These are phyloP conservation scores for Stemphylium lycopersici DNA, from an alignment of 2,329 filamentous ascomycete species.

Conservation along the genomic window DNA sequence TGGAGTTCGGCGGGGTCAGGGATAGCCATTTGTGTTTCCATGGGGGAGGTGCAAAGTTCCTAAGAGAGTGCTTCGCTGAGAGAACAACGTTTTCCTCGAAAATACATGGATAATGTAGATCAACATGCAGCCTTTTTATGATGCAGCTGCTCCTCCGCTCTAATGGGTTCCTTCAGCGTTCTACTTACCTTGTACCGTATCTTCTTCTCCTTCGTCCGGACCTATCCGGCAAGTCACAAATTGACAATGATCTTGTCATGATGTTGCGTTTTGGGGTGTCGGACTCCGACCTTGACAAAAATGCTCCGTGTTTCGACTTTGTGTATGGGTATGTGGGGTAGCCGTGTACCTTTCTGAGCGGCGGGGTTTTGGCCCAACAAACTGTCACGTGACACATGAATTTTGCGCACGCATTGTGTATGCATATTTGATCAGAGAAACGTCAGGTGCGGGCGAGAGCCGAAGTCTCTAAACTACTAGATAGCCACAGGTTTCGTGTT, in stretches of 20 bases:
- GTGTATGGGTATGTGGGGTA: not conserved
- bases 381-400: not conserved
- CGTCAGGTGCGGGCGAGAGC: no score
- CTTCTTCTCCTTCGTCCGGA: not conserved
- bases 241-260: not conserved
- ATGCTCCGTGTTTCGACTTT: conserved; percentile 1
- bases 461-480: no score
- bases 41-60: not conserved
- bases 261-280: not conserved
- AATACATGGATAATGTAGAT: not conserved
- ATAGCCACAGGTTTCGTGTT: no score
- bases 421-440: no score
- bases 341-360: not conserved
- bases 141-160: not conserved
- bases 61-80: not conserved
- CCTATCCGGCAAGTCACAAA: not conserved
- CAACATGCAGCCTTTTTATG: not conserved
- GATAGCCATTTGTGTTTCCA: not conserved
- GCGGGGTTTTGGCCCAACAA: not conserved
- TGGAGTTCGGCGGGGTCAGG: conserved; percentile 1
- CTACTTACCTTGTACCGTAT: not conserved
- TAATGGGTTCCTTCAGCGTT: not conserved
- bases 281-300: conserved; percentile 3
- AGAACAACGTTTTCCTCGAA: not conserved
- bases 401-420: no score